Evolutionary conservation across 2,329 filamentous ascomycete genomes (phyloP), one percentile per base, ranked within the genome.

Genomic region (Cadophora gregata): DNA sequence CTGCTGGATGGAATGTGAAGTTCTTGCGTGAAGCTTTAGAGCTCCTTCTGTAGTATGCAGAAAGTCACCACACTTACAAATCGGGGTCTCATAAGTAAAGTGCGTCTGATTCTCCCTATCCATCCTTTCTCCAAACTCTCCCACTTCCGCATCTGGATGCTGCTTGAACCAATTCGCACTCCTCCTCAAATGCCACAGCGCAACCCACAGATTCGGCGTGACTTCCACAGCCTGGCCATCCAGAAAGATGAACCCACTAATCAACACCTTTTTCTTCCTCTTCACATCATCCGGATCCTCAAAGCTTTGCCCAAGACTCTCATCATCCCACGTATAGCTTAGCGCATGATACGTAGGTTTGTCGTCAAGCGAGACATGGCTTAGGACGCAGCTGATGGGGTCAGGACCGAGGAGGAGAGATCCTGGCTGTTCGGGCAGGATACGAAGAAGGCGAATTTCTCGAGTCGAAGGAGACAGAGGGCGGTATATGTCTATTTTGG

Each of bases 211-310:
- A 27, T 58, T 58, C 55, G 55, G 55, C 31, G 55, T 58, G 21
- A 58, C 55, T 21, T 58, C 55, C 10, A 58, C 55, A 21, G 55
- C 55, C 33, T 58, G 55, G n/a, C 55, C 55, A 42, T 58, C 55
- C 21, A 58, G 21, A 14, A 58, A 42, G 31, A 58, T 38, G 10
- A 58, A 58, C 2, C 55, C 55, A 38, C 33, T 42, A 38, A 58
- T 58, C 31, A 58, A 19, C 10, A 58, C 55, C n/a, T 27, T 58
- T 21, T 12, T 58, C 55, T 42, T 58, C 21, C 33, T 36, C 55
- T 25, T 58, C 31, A 58, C 5, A 36, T 58, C 55, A 27, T 58
- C 55, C 0, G 55, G 55, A 58, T 58, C 55, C 55, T 58, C 55
- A 12, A 58, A 58, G 19, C 31, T 58, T 21, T 58, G 31, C 3